A percentile compares a stretch with the other conserved stretches of the same genome.
Conservation (phyloP, 805 yeast genomes). For the Saccharomyces jurei region DNA sequence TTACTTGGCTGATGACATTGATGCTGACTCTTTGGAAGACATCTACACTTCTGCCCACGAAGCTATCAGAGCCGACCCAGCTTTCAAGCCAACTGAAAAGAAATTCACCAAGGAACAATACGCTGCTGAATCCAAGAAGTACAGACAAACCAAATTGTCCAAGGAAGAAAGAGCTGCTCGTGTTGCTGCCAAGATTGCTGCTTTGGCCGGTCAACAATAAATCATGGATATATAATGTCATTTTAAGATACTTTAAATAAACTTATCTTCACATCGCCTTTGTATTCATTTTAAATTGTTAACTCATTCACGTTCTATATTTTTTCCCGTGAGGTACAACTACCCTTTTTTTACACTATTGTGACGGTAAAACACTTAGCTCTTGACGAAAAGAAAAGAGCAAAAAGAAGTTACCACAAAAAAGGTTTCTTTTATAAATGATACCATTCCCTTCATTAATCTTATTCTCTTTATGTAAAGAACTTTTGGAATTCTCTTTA, state of each 20-base stretch:
- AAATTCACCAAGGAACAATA: slow-evolving; percentile 96
- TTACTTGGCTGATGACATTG: slow-evolving; percentile 94
- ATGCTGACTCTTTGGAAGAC: slow-evolving; percentile 95
- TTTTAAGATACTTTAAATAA: neutral
- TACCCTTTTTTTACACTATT: neutral
- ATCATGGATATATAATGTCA: slow-evolving; percentile 6
- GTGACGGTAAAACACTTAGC: neutral
- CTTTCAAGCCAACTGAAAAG: slow-evolving; percentile 80
- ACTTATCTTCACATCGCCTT: neutral
- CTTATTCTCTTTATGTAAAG: neutral
- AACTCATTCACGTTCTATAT: neutral
- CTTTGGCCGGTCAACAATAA: slow-evolving; percentile 47
- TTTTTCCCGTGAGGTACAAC: too few species aligned
- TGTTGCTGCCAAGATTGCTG: slow-evolving; percentile 90
- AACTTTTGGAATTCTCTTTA: neutral
- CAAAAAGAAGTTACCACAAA: neutral
- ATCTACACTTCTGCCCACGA: slow-evolving; percentile 91
- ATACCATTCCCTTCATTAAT: neutral
- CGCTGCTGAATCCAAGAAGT: slow-evolving; percentile 94
- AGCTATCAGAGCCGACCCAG: slow-evolving; percentile 92
- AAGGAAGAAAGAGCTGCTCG: slow-evolving; percentile 83
- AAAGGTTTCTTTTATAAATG: neutral
- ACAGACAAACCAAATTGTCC: slow-evolving; percentile 82
- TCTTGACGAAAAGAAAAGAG: neutral
- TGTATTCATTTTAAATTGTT: neutral